Percentiles rank a stretch among this genome's conserved stretches.
phyloP scores from a whole-genome alignment of 257 asterid species.

The Linaria vulgaris region DNA sequence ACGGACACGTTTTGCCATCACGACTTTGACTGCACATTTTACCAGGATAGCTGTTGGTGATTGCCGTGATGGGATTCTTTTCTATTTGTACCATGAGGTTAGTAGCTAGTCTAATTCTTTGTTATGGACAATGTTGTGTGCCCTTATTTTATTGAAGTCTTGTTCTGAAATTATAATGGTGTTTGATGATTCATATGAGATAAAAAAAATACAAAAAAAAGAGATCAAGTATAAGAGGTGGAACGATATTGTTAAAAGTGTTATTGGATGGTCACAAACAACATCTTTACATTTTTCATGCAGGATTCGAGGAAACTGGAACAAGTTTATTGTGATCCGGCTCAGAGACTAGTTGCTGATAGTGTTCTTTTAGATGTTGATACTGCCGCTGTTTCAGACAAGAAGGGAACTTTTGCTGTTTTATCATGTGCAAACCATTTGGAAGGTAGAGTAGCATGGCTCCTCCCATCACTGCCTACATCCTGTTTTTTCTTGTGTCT shows the following conservation, averaged over 20 bases:
- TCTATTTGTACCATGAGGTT: constrained; percentile 85
- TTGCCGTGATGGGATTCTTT: constrained; percentile 94
- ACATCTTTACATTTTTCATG: constrained; percentile 24
- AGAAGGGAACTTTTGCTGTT: constrained; percentile 80
- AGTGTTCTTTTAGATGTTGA: constrained; percentile 84
- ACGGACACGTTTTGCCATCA: constrained; percentile 81
- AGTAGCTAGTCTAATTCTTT: constrained; percentile 28
- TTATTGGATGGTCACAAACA: constrained; percentile 14
- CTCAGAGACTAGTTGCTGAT: constrained; percentile 93
- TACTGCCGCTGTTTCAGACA: constrained; percentile 88
- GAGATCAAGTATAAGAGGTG: not conserved
- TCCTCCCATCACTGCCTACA: not conserved
- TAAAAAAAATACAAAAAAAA: constrained; percentile 11
- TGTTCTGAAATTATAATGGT: constrained; percentile 17
- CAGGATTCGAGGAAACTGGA: constrained; percentile 86
- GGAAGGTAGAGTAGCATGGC: constrained; percentile 51
- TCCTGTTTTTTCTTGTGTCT: constrained; percentile 7
- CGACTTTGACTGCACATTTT: constrained; percentile 75
- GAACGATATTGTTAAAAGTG: constrained; percentile 10
- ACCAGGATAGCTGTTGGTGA: constrained; percentile 98
- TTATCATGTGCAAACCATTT: constrained; percentile 67
- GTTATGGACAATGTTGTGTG: constrained; percentile 17
- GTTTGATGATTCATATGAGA: constrained; percentile 14
- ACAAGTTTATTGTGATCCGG: constrained; percentile 88
- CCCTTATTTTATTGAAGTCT: constrained; percentile 7